Evolutionary conservation across 352 stramenopile species (phyloP).

Genomic region (Phytophthora citrophthora): DNA sequence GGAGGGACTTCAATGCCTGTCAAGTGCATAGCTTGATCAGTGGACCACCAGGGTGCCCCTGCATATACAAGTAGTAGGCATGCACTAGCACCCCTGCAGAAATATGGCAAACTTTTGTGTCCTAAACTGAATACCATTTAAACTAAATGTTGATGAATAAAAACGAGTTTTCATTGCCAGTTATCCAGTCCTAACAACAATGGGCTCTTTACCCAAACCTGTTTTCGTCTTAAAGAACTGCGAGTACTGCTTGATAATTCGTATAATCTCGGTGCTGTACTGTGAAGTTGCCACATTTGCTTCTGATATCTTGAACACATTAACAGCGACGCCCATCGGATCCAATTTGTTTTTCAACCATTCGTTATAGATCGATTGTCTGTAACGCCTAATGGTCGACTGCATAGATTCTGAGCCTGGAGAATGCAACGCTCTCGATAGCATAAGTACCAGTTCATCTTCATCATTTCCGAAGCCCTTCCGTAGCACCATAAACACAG

Average conservation of each 20-base stretch:
- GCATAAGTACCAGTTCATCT: neutral
- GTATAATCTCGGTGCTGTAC: neutral
- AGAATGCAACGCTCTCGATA: neutral
- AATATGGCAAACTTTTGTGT: too few species aligned
- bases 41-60: too few species aligned
- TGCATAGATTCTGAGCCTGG: neutral
- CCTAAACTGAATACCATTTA: too few species aligned
- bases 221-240: neutral
- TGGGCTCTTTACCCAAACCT: too few species aligned
- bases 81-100: too few species aligned
- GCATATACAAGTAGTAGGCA: too few species aligned
- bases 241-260: neutral
- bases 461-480: neutral
- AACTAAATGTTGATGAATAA: too few species aligned
- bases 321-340: neutral
- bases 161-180: too few species aligned
- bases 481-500: neutral
- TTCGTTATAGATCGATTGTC: neutral
- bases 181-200: too few species aligned
- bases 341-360: neutral
- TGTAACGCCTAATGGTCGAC: neutral
- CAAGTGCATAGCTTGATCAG: too few species aligned
- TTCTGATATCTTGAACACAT: neutral
- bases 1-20: too few species aligned
- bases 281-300: neutral